A percentile compares a stretch with the other conserved stretches of the same genome.
Evolutionary conservation across 768 basidiomycete genomes (phyloP).

Genomic region (Fibroporia radiculosa): DNA sequence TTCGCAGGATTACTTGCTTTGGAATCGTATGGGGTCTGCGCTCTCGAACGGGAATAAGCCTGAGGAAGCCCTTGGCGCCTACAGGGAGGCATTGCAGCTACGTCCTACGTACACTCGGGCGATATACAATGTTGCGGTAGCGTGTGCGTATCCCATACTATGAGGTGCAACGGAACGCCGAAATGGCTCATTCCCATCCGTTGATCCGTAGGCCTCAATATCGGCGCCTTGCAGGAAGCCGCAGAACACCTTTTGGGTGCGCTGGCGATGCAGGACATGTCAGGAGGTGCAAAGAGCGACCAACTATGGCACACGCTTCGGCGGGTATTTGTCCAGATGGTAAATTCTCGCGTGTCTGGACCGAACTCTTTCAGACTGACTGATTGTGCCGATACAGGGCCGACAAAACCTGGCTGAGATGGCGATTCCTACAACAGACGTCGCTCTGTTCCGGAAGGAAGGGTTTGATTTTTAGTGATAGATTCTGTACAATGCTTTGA

Average conservation of each 20-base stretch:
- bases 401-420: conserved; percentile 76
- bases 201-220: conserved; percentile 72
- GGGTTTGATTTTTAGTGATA: conserved; percentile 73
- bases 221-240: conserved; percentile 91
- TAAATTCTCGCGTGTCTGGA: conserved; percentile 25
- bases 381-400: conserved; percentile 37
- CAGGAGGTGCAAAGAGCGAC: conserved; percentile 64
- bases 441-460: conserved; percentile 70
- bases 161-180: not conserved
- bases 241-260: conserved; percentile 93
- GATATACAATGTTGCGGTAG: conserved; percentile 96
- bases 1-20: conserved; percentile 77
- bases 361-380: conserved; percentile 1
- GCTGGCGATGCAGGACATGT: conserved; percentile 66
- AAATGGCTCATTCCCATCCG: not conserved
- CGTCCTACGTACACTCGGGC: conserved; percentile 96
- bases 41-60: conserved; percentile 92
- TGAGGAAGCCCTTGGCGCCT: conserved; percentile 87
- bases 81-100: conserved; percentile 82
- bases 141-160: conserved; percentile 54
- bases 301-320: conserved; percentile 89
- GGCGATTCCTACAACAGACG: conserved; percentile 53
- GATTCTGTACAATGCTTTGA: not conserved
- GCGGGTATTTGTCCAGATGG: conserved; percentile 77
- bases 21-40: conserved; percentile 94